Evolutionary conservation across 2,329 filamentous ascomycete species (phyloP).

Genomic region (Talaromyces sp.): DNA sequence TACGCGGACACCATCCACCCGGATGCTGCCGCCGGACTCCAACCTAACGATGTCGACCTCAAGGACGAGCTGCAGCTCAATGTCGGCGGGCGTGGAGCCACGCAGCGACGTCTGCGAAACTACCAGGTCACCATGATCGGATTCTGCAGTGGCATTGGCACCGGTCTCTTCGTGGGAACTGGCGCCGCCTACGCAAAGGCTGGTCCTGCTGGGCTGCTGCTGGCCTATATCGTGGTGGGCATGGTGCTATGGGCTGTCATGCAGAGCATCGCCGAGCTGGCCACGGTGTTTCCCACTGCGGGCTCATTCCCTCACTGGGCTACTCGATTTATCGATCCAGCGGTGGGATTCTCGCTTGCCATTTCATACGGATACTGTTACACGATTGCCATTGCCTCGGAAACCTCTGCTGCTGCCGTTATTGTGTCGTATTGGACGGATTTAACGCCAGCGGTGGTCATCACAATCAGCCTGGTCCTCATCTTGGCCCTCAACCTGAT

Average conservation of each 20-base stretch:
- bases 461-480: slow-evolving; percentile 37
- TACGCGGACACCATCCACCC: no score
- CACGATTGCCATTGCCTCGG: slow-evolving; percentile 72
- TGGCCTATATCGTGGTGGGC: slow-evolving; percentile 57
- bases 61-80: slow-evolving; percentile 27
- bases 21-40: no score
- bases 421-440: slow-evolving; percentile 73
- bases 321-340: slow-evolving; percentile 82
- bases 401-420: slow-evolving; percentile 79
- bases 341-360: slow-evolving; percentile 85
- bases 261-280: slow-evolving; percentile 83
- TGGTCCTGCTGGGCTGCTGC: slow-evolving; percentile 48
- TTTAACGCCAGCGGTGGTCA: slow-evolving; percentile 66
- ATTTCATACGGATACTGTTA: slow-evolving; percentile 70
- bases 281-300: slow-evolving; percentile 82
- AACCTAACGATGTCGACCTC: no score
- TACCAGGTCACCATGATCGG: slow-evolving; percentile 38
- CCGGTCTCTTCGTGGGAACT: slow-evolving; percentile 51
- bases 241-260: slow-evolving; percentile 84
- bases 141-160: slow-evolving; percentile 54
- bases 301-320: slow-evolving; percentile 89
- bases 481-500: slow-evolving; percentile 27
- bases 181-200: slow-evolving; percentile 48
- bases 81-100: slow-evolving; percentile 26
- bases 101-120: slow-evolving; percentile 29